Conservation (phyloP, 2,329 filamentous ascomycete genomes). For the Aspergillus sp. region DNA sequence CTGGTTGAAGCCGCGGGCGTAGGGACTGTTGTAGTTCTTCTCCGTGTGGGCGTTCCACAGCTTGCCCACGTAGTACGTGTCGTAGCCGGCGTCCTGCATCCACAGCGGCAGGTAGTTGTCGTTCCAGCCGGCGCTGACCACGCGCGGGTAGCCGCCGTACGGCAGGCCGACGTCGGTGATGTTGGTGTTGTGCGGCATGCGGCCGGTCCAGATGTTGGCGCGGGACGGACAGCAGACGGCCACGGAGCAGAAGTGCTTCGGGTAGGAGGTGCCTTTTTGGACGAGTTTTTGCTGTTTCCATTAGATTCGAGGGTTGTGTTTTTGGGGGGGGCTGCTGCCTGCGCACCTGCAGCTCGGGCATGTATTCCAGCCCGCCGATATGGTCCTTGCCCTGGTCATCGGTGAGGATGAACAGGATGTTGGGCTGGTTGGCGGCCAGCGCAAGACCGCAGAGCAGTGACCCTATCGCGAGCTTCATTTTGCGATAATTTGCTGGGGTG, state of each 20-base stretch:
- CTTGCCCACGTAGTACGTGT: constrained; percentile 70
- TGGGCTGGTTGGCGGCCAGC: constrained; percentile 38
- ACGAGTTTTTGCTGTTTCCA: constrained; percentile 52
- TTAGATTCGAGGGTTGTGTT: neutral
- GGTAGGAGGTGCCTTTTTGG: constrained; percentile 58
- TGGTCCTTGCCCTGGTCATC: constrained; percentile 61
- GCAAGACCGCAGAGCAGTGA: constrained; percentile 9
- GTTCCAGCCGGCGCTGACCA: constrained; percentile 64
- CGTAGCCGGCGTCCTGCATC: constrained; percentile 67
- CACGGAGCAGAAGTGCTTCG: constrained; percentile 60
- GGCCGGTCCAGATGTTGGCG: constrained; percentile 63
- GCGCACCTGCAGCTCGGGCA: constrained; percentile 44
- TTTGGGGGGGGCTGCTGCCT: neutral
- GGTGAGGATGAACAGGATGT: constrained; percentile 66
- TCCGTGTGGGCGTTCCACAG: constrained; percentile 65
- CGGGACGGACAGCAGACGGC: constrained; percentile 66
- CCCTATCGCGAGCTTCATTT: neutral
- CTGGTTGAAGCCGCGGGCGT: constrained; percentile 58
- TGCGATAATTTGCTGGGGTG: too few relatives aligned
- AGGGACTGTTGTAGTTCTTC: constrained; percentile 60
- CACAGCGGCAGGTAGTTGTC: constrained; percentile 68
- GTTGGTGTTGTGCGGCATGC: constrained; percentile 67
- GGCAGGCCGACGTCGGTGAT: constrained; percentile 52
- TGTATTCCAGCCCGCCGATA: constrained; percentile 46
- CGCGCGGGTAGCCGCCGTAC: constrained; percentile 59